phyloP scores from a whole-genome alignment of 192 early-diverging fungal genomes.

The Entomortierella lignicola region DNA sequence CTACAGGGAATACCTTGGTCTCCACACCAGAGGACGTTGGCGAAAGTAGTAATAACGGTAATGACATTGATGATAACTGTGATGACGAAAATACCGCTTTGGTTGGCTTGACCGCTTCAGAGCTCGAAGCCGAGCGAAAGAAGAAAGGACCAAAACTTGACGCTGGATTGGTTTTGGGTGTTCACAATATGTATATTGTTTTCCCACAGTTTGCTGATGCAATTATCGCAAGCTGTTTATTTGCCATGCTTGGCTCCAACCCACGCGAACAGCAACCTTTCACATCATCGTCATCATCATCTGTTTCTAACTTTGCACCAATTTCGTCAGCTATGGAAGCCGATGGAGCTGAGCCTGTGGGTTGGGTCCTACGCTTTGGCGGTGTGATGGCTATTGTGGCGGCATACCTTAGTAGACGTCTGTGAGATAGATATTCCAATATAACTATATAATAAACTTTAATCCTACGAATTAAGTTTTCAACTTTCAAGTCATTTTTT shows the following conservation, averaged over 20 bases:
- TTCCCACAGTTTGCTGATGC: conserved; percentile 93
- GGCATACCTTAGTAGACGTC: conserved; percentile 52
- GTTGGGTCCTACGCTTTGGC: conserved; percentile 78
- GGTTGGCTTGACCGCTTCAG: conserved; percentile 2
- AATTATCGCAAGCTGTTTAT: conserved; percentile 67
- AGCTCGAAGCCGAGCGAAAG: conserved; percentile 12
- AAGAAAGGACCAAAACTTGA: conserved; percentile 19
- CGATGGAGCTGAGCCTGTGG: conserved; percentile 59
- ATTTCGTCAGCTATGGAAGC: background rate
- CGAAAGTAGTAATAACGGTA: background rate
- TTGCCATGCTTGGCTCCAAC: conserved; percentile 69
- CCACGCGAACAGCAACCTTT: conserved; percentile 47
- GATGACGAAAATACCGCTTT: conserved; percentile 4
- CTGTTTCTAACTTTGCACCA: background rate
- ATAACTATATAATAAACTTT: too few species aligned
- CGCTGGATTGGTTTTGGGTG: conserved; percentile 86
- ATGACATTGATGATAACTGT: background rate
- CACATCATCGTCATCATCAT: conserved; percentile 11
- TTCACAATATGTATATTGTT: conserved; percentile 96
- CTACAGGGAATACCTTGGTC: too few species aligned
- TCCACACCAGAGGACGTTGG: background rate
- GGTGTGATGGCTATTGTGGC: conserved; percentile 76
- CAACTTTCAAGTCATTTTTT: background rate
- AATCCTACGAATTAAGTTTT: too few species aligned
- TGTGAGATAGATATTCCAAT: too few species aligned